These are phyloP conservation scores for Aspergillus viridinutans DNA, from an alignment of 2,329 filamentous ascomycete genomes.

Conservation along the genomic window DNA sequence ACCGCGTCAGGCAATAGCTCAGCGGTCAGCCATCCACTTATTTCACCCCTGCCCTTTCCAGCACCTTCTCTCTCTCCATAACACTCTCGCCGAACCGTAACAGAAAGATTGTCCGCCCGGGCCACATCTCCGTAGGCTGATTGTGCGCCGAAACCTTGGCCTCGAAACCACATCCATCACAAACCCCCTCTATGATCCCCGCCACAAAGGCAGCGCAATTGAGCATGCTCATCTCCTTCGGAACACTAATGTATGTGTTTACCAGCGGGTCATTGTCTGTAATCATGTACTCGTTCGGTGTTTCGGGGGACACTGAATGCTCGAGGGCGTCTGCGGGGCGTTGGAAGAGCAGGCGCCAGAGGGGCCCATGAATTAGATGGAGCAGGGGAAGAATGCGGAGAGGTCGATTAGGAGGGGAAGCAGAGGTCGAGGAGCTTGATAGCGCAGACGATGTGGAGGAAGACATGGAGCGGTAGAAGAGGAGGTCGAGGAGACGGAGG, in stretches of 20 bases:
- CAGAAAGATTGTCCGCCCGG: constrained; percentile 90
- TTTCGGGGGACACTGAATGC: constrained; percentile 74
- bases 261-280: constrained; percentile 96
- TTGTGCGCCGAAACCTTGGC: constrained; percentile 88
- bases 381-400: constrained; percentile 86
- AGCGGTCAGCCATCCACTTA: constrained; percentile 14
- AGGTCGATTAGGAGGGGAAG: constrained; percentile 68
- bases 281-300: constrained; percentile 97
- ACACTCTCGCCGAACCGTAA: constrained; percentile 91
- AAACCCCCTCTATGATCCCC: constrained; percentile 90
- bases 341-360: constrained; percentile 90
- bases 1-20: background rate
- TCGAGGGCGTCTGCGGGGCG: constrained; percentile 90
- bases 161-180: constrained; percentile 86
- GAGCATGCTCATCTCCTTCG: constrained; percentile 91
- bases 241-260: constrained; percentile 88
- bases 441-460: constrained; percentile 79
- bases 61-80: constrained; percentile 80
- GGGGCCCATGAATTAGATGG: constrained; percentile 87
- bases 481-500: constrained; percentile 88
- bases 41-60: constrained; percentile 58
- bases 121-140: constrained; percentile 77
- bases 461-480: constrained; percentile 78
- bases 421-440: constrained; percentile 72
- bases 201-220: constrained; percentile 96